A percentile compares a stretch with the other conserved stretches of the same genome.
Conservation (phyloP, 345 rosid genomes). For the Eucalyptus regnans region DNA sequence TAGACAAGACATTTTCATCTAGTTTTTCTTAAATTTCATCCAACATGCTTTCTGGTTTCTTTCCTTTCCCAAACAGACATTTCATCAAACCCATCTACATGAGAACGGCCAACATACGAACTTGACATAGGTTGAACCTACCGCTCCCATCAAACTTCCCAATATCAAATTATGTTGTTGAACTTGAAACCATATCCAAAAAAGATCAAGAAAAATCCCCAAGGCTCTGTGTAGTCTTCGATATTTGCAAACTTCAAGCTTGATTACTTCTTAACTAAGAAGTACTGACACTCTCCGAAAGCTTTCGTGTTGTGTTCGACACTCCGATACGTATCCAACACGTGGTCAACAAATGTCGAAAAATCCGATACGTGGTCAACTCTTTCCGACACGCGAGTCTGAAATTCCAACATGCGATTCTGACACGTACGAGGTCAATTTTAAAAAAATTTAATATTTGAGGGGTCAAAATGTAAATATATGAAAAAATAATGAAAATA, state of each 20-base stretch:
- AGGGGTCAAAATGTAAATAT: too few relatives aligned
- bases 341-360: too few relatives aligned
- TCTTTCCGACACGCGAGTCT: too few relatives aligned
- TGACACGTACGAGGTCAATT: too few relatives aligned
- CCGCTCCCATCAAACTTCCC: neutral
- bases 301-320: too few relatives aligned
- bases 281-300: too few relatives aligned
- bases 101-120: accelerated
- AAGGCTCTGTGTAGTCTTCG: neutral
- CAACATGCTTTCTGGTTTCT: neutral
- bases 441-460: too few relatives aligned
- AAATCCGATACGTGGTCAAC: too few relatives aligned
- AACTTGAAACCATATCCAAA: neutral
- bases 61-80: neutral
- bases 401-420: too few relatives aligned
- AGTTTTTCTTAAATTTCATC: neutral
- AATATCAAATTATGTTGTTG: neutral
- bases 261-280: neutral
- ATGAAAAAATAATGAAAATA: too few relatives aligned
- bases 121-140: neutral
- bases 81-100: neutral
- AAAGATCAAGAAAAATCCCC: too few relatives aligned
- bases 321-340: too few relatives aligned
- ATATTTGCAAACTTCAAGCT: neutral
- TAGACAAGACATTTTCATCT: neutral